Base-by-base conservation (phyloP, 1,139 yeast species). In the Scheffersomyces segobiensis region DNA sequence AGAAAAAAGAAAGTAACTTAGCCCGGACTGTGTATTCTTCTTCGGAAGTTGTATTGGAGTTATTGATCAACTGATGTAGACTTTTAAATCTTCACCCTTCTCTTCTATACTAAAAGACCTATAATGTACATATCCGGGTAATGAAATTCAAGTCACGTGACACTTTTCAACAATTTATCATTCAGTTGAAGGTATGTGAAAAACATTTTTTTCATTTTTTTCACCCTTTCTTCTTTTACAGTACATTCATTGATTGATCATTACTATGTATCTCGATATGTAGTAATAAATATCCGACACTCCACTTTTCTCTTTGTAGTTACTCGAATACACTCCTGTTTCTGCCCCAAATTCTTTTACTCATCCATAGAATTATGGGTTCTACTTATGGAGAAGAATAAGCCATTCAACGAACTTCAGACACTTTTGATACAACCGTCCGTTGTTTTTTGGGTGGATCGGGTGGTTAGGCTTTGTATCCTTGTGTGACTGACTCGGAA, bases 301-400 rank as follows among this genome's bases (percentile, higher is more conserved):
- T 42, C 53, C 48, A 52, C 32, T 55, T n/a, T 17, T 19, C 50
- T 24, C 59, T 57, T 56, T 46, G 60, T 59, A 49, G 60, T 52
- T 56, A 52, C 24, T 32, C n/a, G 49, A 18, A 19, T 48, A 53
- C 62, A 74, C 91, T 86, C 91, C 91, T 81, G 80, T 82, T 87
- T 87, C 91, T 87, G 91, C 90, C 89, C 80, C 88, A 80, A 69
- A 65, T 80, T 83, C 86, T 79, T 73, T 67, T 58, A 62, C 67
- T 61, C 70, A 67, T 65, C 83, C 69, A 75, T 85, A 78, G 87
- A 78, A 74, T 76, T 61, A 67, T 78, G 87, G 89, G 89, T 86
- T 83, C 89, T 87, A 73, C 63, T 85, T 67, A 81, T 75, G 91
- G 91, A 87, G 91, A 77, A 87, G 85, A 87, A 60, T 60, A 84